Percentiles rank a stretch among this genome's conserved stretches.
Conservation (phyloP, 1,284 basidiomycete species). For the Dichomitus squalens region DNA sequence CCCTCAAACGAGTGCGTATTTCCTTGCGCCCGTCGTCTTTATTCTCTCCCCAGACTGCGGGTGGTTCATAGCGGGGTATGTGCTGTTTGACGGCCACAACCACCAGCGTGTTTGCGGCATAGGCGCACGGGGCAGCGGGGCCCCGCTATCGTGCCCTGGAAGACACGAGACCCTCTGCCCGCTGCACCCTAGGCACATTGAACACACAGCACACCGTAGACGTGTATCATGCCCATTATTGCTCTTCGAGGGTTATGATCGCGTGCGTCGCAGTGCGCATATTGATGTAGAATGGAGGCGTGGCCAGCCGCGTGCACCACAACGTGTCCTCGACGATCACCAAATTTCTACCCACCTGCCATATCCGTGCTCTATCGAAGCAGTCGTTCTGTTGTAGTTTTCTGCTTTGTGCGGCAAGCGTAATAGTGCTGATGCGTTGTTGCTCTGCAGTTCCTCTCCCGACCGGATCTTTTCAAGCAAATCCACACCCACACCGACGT, state of each 20-base stretch:
- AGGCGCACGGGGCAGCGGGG: neutral
- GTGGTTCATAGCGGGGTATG: neutral
- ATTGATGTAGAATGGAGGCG: neutral
- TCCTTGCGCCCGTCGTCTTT: neutral
- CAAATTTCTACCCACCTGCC: neutral
- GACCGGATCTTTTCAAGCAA: conserved; percentile 82
- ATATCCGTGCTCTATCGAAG: neutral
- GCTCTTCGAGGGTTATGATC: neutral
- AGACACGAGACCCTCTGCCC: neutral
- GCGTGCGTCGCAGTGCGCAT: neutral
- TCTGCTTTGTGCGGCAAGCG: too few relatives aligned
- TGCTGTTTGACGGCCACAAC: neutral
- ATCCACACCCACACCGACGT: conserved; percentile 87
- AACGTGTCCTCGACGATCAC: neutral
- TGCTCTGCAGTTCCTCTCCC: conserved; percentile 68
- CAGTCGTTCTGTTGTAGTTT: too few relatives aligned
- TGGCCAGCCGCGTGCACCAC: neutral
- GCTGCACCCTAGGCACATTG: neutral
- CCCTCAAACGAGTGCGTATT: conserved; percentile 78
- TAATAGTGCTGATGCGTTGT: neutral
- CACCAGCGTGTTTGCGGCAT: neutral
- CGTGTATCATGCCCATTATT: neutral
- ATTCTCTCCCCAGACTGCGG: neutral
- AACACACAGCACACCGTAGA: neutral
- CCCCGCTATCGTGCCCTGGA: neutral